A percentile compares a stretch with the other conserved stretches of the same genome.
Evolutionary conservation across 139 green algal species (phyloP).

Genomic region (Chlamydomonas urium): DNA sequence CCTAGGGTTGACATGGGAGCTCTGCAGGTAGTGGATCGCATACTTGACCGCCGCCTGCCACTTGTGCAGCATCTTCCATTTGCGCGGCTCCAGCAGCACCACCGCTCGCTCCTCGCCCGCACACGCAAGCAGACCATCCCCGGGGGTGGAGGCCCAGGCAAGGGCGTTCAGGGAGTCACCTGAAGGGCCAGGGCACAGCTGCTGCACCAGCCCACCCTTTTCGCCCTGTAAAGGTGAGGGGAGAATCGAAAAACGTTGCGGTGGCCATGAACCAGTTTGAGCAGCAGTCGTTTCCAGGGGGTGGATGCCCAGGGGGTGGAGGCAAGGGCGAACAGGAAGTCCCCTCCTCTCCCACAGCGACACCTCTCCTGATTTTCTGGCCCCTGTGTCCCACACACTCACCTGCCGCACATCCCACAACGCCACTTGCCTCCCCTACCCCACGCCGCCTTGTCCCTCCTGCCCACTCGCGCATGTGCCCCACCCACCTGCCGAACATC

Average conservation of each 20-base stretch:
- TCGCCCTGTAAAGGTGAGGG: no score
- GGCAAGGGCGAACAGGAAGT: no score
- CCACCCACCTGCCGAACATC: constrained; percentile 11
- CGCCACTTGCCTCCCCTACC: background rate
- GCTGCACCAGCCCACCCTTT: background rate
- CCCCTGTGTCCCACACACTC: background rate
- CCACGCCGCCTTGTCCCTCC: no score
- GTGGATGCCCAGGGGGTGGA: no score
- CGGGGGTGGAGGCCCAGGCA: background rate
- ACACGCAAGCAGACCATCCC: background rate
- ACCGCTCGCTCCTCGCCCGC: constrained; percentile 5
- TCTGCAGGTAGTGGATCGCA: background rate
- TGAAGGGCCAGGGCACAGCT: background rate
- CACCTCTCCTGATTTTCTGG: no score
- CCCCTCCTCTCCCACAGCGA: no score
- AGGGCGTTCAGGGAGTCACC: constrained; percentile 3
- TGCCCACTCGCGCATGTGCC: no score
- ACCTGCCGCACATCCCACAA: background rate
- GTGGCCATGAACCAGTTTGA: no score
- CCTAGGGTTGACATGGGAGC: constrained; percentile 7
- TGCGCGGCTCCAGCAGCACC: constrained; percentile 5
- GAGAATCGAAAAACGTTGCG: no score
- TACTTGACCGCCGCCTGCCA: constrained; percentile 8
- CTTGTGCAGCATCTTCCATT: constrained; percentile 8
- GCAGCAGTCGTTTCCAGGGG: no score